Percentiles rank a stretch among this genome's conserved stretches.
Conservation (phyloP, 2,329 filamentous ascomycete genomes). For the Arthrobotrys iridis region DNA sequence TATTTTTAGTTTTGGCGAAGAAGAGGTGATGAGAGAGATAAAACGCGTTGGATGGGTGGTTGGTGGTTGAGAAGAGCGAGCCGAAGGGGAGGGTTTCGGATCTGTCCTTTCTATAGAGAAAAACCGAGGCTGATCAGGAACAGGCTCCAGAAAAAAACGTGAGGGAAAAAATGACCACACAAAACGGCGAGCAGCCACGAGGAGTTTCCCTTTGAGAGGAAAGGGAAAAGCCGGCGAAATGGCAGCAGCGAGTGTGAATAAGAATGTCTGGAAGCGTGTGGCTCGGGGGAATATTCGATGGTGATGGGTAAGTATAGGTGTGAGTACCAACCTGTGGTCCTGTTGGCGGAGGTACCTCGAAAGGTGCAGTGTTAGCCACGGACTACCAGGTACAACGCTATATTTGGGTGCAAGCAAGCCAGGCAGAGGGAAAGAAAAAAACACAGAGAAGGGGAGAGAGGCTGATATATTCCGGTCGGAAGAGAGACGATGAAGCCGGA, state of each 20-base stretch:
- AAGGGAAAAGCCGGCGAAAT: neutral
- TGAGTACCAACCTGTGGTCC: slow-evolving; percentile 47
- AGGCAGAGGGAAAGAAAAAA: neutral
- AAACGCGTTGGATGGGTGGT: slow-evolving; percentile 50
- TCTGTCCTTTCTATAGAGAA: slow-evolving; percentile 53
- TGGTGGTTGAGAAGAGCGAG: slow-evolving; percentile 10
- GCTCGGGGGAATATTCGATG: slow-evolving; percentile 13
- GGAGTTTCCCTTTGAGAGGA: neutral
- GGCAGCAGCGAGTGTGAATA: too few species aligned
- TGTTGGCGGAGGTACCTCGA: slow-evolving; percentile 50
- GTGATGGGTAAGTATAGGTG: slow-evolving; percentile 9
- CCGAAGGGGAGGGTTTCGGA: slow-evolving; percentile 49
- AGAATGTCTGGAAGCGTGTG: slow-evolving; percentile 1
- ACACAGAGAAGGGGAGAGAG: neutral
- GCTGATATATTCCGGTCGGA: slow-evolving; percentile 47
- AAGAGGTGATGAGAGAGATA: slow-evolving; percentile 48
- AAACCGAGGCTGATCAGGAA: slow-evolving; percentile 49
- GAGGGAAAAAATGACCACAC: slow-evolving; percentile 40
- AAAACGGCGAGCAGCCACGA: slow-evolving; percentile 22
- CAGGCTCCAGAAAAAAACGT: neutral
- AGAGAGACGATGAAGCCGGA: slow-evolving; percentile 9
- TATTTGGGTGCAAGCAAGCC: slow-evolving; percentile 43
- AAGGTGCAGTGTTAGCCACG: slow-evolving; percentile 39
- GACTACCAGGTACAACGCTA: slow-evolving; percentile 48
- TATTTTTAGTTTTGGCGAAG: slow-evolving; percentile 16